These are phyloP conservation scores for Micractinium conductrix DNA, from an alignment of 139 green algal species.

Conservation along the genomic window DNA sequence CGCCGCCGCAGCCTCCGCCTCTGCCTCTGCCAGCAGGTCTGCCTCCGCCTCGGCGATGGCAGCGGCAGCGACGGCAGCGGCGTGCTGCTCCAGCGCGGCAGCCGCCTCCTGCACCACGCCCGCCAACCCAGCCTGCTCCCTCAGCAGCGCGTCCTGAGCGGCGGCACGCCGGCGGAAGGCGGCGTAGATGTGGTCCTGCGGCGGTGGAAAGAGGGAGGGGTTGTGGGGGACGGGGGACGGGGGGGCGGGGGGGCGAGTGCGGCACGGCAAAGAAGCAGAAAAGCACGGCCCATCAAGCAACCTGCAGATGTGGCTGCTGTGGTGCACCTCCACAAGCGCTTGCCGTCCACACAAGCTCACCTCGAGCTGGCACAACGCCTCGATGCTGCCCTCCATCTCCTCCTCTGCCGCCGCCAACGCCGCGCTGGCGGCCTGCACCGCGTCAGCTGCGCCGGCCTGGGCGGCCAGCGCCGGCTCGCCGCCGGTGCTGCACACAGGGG, in stretches of 20 bases:
- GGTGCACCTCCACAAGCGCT: too few relatives aligned
- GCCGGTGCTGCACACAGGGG: too few relatives aligned
- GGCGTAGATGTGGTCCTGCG: background rate
- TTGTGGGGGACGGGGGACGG: background rate
- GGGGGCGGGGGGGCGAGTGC: background rate
- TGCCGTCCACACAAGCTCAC: background rate
- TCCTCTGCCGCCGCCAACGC: slow-evolving; percentile 25
- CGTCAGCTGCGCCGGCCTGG: background rate
- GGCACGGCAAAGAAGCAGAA: too few relatives aligned
- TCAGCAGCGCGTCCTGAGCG: slow-evolving; percentile 10
- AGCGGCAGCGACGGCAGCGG: background rate
- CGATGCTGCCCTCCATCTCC: slow-evolving; percentile 4
- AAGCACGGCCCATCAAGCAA: too few relatives aligned
- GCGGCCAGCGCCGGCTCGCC: slow-evolving; percentile 7
- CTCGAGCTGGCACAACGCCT: slow-evolving; percentile 15
- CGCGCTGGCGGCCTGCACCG: background rate
- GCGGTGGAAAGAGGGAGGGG: background rate
- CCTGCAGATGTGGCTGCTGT: background rate
- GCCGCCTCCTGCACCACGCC: background rate
- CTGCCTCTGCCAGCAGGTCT: background rate
- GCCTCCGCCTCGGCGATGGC: background rate
- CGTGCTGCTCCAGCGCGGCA: slow-evolving; percentile 1
- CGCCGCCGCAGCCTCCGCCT: background rate
- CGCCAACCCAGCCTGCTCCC: background rate
- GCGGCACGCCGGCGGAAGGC: background rate